Evolutionary conservation across 2,329 filamentous ascomycete genomes (phyloP).

Genomic region (Juglanconis sp.): DNA sequence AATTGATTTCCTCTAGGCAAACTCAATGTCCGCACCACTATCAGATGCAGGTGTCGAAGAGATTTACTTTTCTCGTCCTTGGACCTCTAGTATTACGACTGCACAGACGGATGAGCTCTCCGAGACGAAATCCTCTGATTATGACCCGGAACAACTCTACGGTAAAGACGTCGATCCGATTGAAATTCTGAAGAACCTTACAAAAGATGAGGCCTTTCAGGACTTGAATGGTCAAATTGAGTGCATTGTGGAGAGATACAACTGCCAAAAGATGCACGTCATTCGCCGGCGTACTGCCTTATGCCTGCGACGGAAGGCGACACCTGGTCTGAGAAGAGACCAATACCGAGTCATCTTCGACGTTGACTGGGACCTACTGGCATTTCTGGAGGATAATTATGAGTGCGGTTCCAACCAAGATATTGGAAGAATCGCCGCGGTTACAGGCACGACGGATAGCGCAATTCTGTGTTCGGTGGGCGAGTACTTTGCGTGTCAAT

Average conservation of each 20-base stretch:
- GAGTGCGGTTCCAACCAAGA: background rate
- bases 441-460: background rate
- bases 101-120: no score
- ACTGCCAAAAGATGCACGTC: background rate
- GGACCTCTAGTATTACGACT: no score
- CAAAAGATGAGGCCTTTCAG: background rate
- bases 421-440: background rate
- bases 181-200: no score
- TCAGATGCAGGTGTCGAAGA: no score
- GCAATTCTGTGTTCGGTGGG: background rate
- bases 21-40: no score
- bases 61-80: no score
- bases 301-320: background rate
- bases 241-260: background rate
- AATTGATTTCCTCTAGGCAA: no score
- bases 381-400: background rate
- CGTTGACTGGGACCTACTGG: background rate
- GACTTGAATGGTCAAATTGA: background rate
- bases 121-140: no score
- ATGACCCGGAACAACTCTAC: no score
- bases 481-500: background rate
- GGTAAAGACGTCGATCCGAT: no score
- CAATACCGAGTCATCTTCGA: background rate
- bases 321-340: background rate
- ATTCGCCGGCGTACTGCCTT: background rate